Conservation (phyloP, 2,329 filamentous ascomycete species). For the Orbilia brochopaga region DNA sequence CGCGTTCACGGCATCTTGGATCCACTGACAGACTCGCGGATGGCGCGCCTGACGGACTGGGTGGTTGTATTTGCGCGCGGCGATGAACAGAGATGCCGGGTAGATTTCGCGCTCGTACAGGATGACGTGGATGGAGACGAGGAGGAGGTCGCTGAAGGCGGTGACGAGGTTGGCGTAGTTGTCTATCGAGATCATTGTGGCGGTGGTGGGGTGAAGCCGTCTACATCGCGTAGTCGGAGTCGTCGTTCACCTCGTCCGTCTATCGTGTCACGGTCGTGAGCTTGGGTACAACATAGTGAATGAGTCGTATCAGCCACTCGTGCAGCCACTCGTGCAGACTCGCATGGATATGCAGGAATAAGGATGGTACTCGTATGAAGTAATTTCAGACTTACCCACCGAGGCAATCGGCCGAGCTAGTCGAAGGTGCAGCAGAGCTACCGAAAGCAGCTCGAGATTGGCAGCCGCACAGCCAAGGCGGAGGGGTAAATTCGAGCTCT, state of each 20-base stretch:
- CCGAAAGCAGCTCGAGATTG: too few relatives aligned
- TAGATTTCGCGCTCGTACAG: conserved; percentile 83
- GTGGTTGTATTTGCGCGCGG: conserved; percentile 80
- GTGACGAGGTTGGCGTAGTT: conserved; percentile 63
- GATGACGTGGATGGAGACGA: conserved; percentile 81
- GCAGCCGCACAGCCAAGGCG: neutral
- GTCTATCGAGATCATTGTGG: conserved; percentile 51
- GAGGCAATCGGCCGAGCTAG: too few relatives aligned
- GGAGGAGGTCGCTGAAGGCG: conserved; percentile 79
- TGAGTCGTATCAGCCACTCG: too few relatives aligned
- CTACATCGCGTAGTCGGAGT: conserved; percentile 36
- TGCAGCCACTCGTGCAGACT: too few relatives aligned
- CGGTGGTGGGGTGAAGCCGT: conserved; percentile 57
- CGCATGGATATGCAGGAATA: too few relatives aligned
- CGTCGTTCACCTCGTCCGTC: conserved; percentile 6
- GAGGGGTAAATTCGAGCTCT: conserved; percentile 33
- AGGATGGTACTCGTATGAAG: too few relatives aligned
- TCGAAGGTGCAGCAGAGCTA: neutral
- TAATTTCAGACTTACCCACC: too few relatives aligned
- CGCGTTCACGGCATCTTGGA: conserved; percentile 77
- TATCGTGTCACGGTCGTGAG: neutral
- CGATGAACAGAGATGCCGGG: conserved; percentile 76
- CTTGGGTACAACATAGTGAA: too few relatives aligned
- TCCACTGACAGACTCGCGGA: conserved; percentile 83
- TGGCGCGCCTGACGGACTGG: conserved; percentile 85